Evolutionary conservation across 495 filamentous ascomycete genomes (phyloP), one percentile per base, ranked within the genome.

Genomic region (Penicillium goetzii): DNA sequence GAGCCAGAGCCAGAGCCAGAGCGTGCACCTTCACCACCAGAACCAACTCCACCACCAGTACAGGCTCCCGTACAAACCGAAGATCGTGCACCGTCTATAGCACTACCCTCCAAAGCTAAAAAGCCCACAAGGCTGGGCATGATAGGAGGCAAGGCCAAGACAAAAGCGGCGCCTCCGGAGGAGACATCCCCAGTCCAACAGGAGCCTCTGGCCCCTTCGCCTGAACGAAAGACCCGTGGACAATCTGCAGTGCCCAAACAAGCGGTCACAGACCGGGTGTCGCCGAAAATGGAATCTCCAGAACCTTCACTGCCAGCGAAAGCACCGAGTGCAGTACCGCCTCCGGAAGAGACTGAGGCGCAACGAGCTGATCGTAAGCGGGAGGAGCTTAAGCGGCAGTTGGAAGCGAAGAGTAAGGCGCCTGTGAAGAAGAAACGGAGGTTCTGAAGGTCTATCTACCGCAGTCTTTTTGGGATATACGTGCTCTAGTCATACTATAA

Each of bases 371-470:
- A 88, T 59, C 82, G 84, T 58, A 90, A 85, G 65, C 80, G 89
- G 25, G 81, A 82, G 51, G 84, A 88, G 65, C 68, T 92, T 58
- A 86, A 89, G 66, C 80, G 81, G 54, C 84, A 90, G 54, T 74
- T 91, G n/a, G 86, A 88, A 62, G 82, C 72, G 65, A 88, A 87
- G 66, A 83, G 80, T n/a, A 84, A 86, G 23, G 84, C 82, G n/a
- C 84, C 80, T 9, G 81, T 81, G 14, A 85, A 83, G 71, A 91
- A 89, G 76, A 92, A 90, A 71, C 80, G 89, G 56, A 89, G 83
- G 58, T 92, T 86, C 64, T 87, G 67, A 76, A 25, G 53, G 36
- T 40, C 4, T 33, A 36, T 19, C 2, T 40, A 36, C 15, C 10
- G 21, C 15, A 34, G 45, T 11, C 14, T 12, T 40, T 19, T 3